Evolutionary conservation across 768 basidiomycete species (phyloP).

Genomic region (Leccinum arenicola): DNA sequence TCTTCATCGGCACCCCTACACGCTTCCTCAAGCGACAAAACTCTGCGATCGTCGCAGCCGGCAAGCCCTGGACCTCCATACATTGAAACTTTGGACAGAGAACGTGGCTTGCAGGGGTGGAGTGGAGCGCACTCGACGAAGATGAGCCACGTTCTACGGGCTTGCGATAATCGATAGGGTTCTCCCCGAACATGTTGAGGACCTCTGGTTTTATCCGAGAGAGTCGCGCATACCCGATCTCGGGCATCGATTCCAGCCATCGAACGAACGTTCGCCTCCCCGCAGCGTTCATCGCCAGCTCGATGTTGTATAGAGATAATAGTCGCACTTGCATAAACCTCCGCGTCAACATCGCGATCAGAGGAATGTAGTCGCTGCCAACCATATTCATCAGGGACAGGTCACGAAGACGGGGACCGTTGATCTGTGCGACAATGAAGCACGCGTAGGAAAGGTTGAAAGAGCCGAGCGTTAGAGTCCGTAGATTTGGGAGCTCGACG

Average conservation of each 20-base stretch:
- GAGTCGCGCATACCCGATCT: constrained; percentile 48
- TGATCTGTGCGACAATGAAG: constrained; percentile 46
- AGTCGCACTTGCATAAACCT: constrained; percentile 52
- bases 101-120: constrained; percentile 14
- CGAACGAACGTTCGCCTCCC: constrained; percentile 37
- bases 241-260: constrained; percentile 60
- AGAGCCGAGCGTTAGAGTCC: constrained; percentile 55
- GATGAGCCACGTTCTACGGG: constrained; percentile 3
- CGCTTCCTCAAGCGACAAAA: constrained; percentile 37
- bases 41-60: constrained; percentile 30
- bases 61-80: constrained; percentile 45
- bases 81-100: constrained; percentile 45
- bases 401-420: constrained; percentile 56
- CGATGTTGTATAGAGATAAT: constrained; percentile 49
- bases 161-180: constrained; percentile 30
- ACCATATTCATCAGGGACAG: constrained; percentile 55
- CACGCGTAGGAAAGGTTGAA: constrained; percentile 47
- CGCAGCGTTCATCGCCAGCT: constrained; percentile 29
- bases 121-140: constrained; percentile 1
- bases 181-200: constrained; percentile 47
- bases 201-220: constrained; percentile 41
- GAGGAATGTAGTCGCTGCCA: constrained; percentile 48
- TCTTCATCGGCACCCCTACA: constrained; percentile 45
- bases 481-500: constrained; percentile 48
- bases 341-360: constrained; percentile 46